Conservation (phyloP, 345 rosid species). For the Populus euphratica region DNA sequence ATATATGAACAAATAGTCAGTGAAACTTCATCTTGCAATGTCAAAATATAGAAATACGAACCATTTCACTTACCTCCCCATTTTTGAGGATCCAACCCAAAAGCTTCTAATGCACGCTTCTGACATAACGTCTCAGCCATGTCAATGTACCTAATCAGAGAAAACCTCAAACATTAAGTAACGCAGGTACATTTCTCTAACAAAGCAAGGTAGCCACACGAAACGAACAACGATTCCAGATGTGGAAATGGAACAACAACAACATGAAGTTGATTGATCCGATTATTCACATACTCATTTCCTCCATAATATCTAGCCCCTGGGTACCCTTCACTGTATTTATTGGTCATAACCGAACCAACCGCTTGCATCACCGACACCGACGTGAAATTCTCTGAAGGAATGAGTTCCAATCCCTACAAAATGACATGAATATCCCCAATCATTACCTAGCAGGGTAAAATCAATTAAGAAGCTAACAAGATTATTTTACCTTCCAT, state of each 20-base stretch:
- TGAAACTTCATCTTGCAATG: neutral
- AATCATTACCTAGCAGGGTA: no score
- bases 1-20: no score
- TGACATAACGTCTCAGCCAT: conserved; percentile 93
- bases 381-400: conserved; percentile 94
- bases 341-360: conserved; percentile 95
- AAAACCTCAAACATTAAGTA: conserved; percentile 4
- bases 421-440: neutral
- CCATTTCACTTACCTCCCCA: conserved; percentile 75
- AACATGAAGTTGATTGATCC: neutral
- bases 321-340: conserved; percentile 95
- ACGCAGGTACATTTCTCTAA: neutral
- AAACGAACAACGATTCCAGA: neutral
- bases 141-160: conserved; percentile 68
- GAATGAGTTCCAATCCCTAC: conserved; percentile 90
- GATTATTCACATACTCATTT: conserved; percentile 57
- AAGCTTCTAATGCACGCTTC: conserved; percentile 86
- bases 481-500: conserved; percentile 63
- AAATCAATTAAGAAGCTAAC: no score
- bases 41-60: neutral
- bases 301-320: conserved; percentile 98
- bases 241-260: no score
- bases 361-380: conserved; percentile 94
- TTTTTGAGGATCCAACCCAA: conserved; percentile 72
- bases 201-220: neutral